These are phyloP conservation scores for Pseudophaeomoniella oleicola DNA, from an alignment of 2,329 filamentous ascomycete species.

Conservation along the genomic window DNA sequence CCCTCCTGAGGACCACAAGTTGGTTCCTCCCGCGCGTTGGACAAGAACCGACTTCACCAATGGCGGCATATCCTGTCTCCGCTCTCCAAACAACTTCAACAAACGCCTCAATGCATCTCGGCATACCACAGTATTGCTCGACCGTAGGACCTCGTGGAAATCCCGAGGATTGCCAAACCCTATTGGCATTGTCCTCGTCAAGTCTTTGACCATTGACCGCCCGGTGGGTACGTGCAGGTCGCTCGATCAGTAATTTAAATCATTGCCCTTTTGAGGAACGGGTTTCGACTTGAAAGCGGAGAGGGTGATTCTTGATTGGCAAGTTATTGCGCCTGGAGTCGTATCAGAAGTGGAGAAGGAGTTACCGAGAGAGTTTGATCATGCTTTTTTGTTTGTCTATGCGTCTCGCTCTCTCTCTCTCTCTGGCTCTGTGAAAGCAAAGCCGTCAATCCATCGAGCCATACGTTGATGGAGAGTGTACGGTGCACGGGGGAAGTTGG, in stretches of 20 bases:
- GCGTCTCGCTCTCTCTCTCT: background rate
- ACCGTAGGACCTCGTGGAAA: too few relatives aligned
- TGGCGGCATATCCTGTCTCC: too few relatives aligned
- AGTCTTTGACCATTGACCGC: background rate
- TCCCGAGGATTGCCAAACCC: too few relatives aligned
- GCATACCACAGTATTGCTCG: too few relatives aligned
- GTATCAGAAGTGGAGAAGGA: background rate
- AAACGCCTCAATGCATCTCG: too few relatives aligned
- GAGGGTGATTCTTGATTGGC: background rate
- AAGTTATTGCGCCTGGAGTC: background rate
- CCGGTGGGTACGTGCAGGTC: background rate
- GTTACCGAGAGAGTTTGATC: background rate
- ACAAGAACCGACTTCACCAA: too few relatives aligned
- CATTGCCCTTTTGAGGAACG: background rate
- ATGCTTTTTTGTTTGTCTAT: background rate
- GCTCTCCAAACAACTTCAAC: too few relatives aligned
- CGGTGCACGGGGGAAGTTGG: too few relatives aligned
- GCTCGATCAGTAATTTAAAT: background rate
- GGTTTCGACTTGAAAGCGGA: background rate
- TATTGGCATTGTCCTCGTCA: background rate
- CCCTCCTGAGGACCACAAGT: too few relatives aligned
- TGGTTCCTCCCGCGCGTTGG: too few relatives aligned
- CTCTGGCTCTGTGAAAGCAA: background rate
- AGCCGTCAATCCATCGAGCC: too few relatives aligned
- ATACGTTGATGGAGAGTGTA: too few relatives aligned